These are phyloP conservation scores for Omphalea diandra DNA, from an alignment of 441 rosid genomes.

Conservation along the genomic window DNA sequence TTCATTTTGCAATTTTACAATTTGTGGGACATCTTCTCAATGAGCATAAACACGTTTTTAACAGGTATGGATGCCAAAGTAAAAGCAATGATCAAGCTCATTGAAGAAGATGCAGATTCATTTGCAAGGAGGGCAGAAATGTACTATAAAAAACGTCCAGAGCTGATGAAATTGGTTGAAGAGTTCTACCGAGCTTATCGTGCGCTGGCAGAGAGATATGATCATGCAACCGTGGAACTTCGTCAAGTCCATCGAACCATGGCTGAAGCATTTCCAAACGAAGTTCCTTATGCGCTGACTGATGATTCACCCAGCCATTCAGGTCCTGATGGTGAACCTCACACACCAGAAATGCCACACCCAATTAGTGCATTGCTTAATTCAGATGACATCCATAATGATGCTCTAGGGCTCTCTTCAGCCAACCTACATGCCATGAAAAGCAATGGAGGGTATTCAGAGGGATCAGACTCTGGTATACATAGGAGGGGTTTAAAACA, in stretches of 20 bases:
- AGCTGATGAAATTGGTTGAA: conserved; percentile 94
- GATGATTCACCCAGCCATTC: conserved; percentile 61
- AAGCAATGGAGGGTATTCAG: conserved; percentile 41
- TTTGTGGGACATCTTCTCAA: neutral
- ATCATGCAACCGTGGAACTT: conserved; percentile 89
- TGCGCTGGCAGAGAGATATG: conserved; percentile 96
- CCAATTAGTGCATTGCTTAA: conserved; percentile 45
- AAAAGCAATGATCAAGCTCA: conserved; percentile 94
- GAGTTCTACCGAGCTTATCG: conserved; percentile 97
- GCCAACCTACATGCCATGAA: conserved; percentile 36
- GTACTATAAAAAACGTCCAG: conserved; percentile 98
- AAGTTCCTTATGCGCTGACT: conserved; percentile 55
- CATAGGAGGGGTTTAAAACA: conserved; percentile 51
- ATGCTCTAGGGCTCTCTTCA: conserved; percentile 43
- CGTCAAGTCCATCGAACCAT: conserved; percentile 95
- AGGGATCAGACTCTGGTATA: conserved; percentile 36
- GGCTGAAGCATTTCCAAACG: conserved; percentile 93
- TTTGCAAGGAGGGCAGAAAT: conserved; percentile 99
- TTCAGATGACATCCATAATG: conserved; percentile 53
- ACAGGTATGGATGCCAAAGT: conserved; percentile 94
- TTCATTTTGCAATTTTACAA: neutral
- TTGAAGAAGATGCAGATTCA: conserved; percentile 99
- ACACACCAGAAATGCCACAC: conserved; percentile 56
- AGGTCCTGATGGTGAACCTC: conserved; percentile 54
- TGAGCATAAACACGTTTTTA: conserved; percentile 7